These are phyloP conservation scores for Diplotaxis tenuifolia DNA, from an alignment of 345 rosid genomes.

Conservation along the genomic window DNA sequence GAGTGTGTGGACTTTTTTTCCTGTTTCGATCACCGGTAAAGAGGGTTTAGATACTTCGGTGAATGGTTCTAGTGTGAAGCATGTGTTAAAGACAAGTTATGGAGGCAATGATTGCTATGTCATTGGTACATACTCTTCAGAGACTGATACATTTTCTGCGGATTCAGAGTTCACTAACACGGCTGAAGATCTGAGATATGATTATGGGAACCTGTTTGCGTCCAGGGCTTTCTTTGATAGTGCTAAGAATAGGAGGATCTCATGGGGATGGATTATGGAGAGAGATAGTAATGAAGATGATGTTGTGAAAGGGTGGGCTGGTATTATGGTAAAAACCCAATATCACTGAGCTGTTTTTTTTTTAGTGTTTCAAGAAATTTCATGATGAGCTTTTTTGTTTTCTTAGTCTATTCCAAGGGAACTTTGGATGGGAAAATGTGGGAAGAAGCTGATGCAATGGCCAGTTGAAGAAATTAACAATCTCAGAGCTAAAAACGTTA, in stretches of 20 bases:
- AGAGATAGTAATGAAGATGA: conserved; percentile 53
- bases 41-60: conserved; percentile 52
- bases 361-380: background rate
- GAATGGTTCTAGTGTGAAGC: conserved; percentile 35
- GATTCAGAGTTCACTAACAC: conserved; percentile 45
- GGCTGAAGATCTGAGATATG: conserved; percentile 48
- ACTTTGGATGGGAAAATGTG: conserved; percentile 16
- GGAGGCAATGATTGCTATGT: conserved; percentile 45
- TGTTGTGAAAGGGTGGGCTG: conserved; percentile 64
- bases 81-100: conserved; percentile 57
- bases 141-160: conserved; percentile 39
- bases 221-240: conserved; percentile 65
- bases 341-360: background rate
- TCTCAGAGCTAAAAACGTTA: conserved; percentile 39
- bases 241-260: conserved; percentile 52
- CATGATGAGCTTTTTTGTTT: background rate
- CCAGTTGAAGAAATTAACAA: conserved; percentile 60
- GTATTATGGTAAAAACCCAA: conserved; percentile 50
- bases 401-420: background rate
- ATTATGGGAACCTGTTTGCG: conserved; percentile 65
- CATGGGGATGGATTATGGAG: conserved; percentile 63
- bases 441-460: conserved; percentile 62
- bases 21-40: conserved; percentile 38
- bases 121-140: conserved; percentile 41
- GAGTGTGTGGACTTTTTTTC: conserved; percentile 56